phyloP scores from a whole-genome alignment of 306 rosid genomes.

The Quercus variabilis region DNA sequence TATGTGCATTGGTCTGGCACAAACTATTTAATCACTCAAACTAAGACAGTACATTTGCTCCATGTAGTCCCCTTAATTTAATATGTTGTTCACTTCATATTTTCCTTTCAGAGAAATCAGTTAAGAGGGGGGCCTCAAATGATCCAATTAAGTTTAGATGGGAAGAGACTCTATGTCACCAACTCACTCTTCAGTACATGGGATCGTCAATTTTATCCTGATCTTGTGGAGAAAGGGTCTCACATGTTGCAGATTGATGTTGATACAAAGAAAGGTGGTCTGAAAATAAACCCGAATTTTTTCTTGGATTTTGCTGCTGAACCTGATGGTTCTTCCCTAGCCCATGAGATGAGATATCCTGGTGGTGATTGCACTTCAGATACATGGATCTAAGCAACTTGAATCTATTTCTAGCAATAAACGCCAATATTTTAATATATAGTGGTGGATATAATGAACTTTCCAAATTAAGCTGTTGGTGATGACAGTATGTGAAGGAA shows the following conservation, averaged over 20 bases:
- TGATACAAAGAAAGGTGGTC: constrained; percentile 71
- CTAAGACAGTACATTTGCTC: background rate
- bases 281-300: constrained; percentile 63
- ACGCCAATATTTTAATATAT: background rate
- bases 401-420: background rate
- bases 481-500: background rate
- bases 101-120: constrained; percentile 51
- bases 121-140: constrained; percentile 93
- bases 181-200: constrained; percentile 83
- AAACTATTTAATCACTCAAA: background rate
- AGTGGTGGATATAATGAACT: background rate
- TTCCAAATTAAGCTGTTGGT: background rate
- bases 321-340: constrained; percentile 90
- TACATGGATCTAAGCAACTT: constrained; percentile 61
- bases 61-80: background rate
- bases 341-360: constrained; percentile 96
- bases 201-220: constrained; percentile 86
- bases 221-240: constrained; percentile 66
- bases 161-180: constrained; percentile 80
- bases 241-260: constrained; percentile 90
- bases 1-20: too few species aligned
- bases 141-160: constrained; percentile 91
- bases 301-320: constrained; percentile 88
- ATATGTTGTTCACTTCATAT: background rate
- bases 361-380: constrained; percentile 98